These are phyloP conservation scores for Gymnopilus junonius DNA, from an alignment of 768 basidiomycete species.

Conservation along the genomic window DNA sequence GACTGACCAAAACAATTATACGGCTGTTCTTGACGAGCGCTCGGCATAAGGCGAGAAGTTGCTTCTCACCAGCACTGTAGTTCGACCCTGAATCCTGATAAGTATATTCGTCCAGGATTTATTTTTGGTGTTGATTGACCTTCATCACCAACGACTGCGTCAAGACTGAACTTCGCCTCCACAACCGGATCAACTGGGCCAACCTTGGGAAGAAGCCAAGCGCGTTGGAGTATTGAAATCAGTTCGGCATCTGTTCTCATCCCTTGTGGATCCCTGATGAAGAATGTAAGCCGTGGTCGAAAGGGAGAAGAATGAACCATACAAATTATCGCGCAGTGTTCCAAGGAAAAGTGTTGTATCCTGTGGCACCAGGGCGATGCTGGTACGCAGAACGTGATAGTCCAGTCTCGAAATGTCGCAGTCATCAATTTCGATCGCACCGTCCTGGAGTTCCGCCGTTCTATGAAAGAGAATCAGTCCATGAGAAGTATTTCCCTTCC, in stretches of 20 bases:
- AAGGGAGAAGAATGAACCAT: neutral
- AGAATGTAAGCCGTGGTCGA: neutral
- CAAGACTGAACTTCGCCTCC: constrained; percentile 72
- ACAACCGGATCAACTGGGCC: constrained; percentile 48
- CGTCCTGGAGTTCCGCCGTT: constrained; percentile 62
- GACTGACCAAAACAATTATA: constrained; percentile 55
- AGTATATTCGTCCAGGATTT: neutral
- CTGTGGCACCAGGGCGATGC: constrained; percentile 73
- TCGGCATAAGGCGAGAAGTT: constrained; percentile 63
- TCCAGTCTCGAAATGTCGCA: constrained; percentile 54
- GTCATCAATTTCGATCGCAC: constrained; percentile 62
- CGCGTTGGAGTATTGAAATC: constrained; percentile 62
- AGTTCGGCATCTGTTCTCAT: constrained; percentile 62
- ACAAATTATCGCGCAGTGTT: constrained; percentile 49
- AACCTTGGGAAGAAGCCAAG: constrained; percentile 59
- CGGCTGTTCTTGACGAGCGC: constrained; percentile 65
- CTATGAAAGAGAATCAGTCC: constrained; percentile 30
- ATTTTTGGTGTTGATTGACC: constrained; percentile 36
- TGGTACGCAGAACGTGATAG: constrained; percentile 53
- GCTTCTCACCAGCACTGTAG: constrained; percentile 71
- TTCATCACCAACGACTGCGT: constrained; percentile 64
- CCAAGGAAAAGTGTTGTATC: constrained; percentile 55
- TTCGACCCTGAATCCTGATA: constrained; percentile 49
- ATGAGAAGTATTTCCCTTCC: neutral
- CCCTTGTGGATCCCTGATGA: constrained; percentile 54